phyloP scores from a whole-genome alignment of 306 rosid genomes.

The Mucuna pruriens region DNA sequence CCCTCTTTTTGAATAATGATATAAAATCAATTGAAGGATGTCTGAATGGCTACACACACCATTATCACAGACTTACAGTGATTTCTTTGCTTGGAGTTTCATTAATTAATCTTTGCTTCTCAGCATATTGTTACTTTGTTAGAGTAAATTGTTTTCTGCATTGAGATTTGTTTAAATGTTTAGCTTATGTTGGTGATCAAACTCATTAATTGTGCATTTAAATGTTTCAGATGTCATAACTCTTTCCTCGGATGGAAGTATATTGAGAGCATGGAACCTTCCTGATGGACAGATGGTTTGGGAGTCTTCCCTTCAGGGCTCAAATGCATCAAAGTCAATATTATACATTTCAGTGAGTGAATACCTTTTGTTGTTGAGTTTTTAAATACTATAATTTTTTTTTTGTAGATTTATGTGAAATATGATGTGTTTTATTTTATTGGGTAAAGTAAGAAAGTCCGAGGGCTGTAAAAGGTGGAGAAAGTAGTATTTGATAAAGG shows the following conservation, averaged over 20 bases:
- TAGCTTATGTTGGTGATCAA: conserved; percentile 9
- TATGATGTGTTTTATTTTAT: conserved; percentile 18
- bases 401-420: conserved; percentile 9
- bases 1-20: conserved; percentile 22
- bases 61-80: background rate
- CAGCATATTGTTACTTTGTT: conserved; percentile 25
- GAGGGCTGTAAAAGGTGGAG: background rate
- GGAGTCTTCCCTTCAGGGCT: conserved; percentile 79
- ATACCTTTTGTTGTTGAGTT: conserved; percentile 1
- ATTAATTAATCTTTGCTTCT: conserved; percentile 19
- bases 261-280: conserved; percentile 96
- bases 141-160: conserved; percentile 14
- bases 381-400: background rate
- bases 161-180: conserved; percentile 4
- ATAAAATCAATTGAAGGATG: conserved; percentile 22
- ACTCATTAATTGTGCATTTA: conserved; percentile 21
- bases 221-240: conserved; percentile 81
- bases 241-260: conserved; percentile 83
- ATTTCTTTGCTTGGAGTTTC: conserved; percentile 32
- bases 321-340: conserved; percentile 69
- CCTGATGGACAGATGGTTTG: conserved; percentile 99
- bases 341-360: conserved; percentile 72
- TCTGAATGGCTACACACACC: background rate
- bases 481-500: conserved; percentile 3
- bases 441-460: conserved; percentile 10